Evolutionary conservation across 2,329 filamentous ascomycete genomes (phyloP), one percentile per base, ranked within the genome.

Genomic region (Clathrospora elynae): DNA sequence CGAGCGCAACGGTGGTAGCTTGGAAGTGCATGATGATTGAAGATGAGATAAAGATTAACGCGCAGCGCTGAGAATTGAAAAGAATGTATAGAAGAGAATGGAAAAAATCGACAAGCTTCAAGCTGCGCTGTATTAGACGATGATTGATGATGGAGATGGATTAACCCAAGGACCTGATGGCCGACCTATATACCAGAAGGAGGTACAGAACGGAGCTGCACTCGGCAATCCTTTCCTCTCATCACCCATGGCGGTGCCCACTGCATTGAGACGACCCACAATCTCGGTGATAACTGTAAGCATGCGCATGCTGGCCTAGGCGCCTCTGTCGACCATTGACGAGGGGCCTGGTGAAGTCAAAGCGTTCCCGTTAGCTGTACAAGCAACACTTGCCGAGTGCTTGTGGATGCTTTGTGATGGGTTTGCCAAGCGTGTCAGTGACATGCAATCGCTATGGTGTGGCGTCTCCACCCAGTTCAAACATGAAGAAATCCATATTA

Each of bases 1-100:
- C 58, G 24, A 69, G 54, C 50, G 65, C 64, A 32, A 68, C 37
- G 19, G 55, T 26, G 34, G 59, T 58, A 37, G 53, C 44, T 12
- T 49, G 45, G 51, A 46, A 61, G 51, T 57, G 55, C 58, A 66
- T 65, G 47, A 18, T 57, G 44, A 46, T 44, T 32, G 31, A 29
- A 35, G 38, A 45, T 34, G 36, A 37, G 36, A 38, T 34, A 18
- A 43, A 44, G 35, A 38, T 46, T 40, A 25, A 55, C 62, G 59
- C 51, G 36, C 62, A 56, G 61, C 62, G 61, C 59, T 52, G 49
- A 18, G 50, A 55, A 57, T 46, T 46, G 55, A 62, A 64, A 37
- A 24, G 35, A 55, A 50, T 41, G 31, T 38, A 34, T 41, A 32
- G 46, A 49, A 59, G 46, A 50, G 51, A 54, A 29, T 26, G 37